phyloP scores from a whole-genome alignment of 768 basidiomycete genomes.

The Atractiella rhizophila region DNA sequence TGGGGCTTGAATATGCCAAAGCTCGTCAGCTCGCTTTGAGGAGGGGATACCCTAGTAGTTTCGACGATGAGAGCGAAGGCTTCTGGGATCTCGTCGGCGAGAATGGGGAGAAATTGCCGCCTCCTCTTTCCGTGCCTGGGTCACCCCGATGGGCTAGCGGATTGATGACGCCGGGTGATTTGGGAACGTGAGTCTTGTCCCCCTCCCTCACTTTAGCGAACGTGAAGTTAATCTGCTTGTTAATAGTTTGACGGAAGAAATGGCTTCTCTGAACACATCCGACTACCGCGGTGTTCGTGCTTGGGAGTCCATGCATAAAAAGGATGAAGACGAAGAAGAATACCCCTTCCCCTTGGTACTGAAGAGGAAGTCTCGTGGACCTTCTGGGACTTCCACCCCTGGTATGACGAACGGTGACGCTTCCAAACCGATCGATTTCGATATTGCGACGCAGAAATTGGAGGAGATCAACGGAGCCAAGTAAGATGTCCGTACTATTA shows the following conservation, averaged over 20 bases:
- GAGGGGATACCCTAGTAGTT: constrained; percentile 83
- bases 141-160: constrained; percentile 58
- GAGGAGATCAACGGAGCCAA: no score
- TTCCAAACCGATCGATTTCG: no score
- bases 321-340: constrained; percentile 62
- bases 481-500: no score
- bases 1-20: constrained; percentile 92
- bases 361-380: no score
- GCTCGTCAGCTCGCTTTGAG: constrained; percentile 59
- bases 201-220: constrained; percentile 44
- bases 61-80: constrained; percentile 36
- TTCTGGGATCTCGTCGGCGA: no score
- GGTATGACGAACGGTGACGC: no score
- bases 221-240: background rate
- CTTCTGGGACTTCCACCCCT: no score
- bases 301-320: constrained; percentile 27
- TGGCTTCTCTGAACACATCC: constrained; percentile 65
- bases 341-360: constrained; percentile 30
- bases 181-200: constrained; percentile 76
- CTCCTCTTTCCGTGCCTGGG: constrained; percentile 54
- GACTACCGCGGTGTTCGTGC: constrained; percentile 44
- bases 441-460: no score
- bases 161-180: constrained; percentile 70
- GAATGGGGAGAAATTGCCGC: constrained; percentile 37
- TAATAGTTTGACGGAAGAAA: constrained; percentile 29